These are phyloP conservation scores for Schwanniomyces polymorphus DNA, from an alignment of 805 yeast species.

Conservation along the genomic window DNA sequence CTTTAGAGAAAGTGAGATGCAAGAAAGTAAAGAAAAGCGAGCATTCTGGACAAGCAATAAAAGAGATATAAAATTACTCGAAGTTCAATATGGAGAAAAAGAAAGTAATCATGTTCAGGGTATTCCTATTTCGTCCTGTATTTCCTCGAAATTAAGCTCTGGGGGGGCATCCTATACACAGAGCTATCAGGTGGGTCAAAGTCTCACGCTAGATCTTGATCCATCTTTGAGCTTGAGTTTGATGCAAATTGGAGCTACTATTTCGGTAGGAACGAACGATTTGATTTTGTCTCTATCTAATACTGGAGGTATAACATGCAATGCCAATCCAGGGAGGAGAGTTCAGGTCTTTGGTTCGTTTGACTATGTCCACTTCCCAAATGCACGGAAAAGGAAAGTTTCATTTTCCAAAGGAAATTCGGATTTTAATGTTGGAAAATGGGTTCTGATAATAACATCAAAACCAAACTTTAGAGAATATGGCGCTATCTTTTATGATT, in stretches of 20 bases:
- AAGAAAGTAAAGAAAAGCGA: neutral
- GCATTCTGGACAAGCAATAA: neutral
- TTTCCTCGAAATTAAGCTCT: constrained; percentile 13
- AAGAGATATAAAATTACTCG: constrained; percentile 14
- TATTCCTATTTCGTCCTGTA: constrained; percentile 17
- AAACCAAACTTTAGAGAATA: constrained; percentile 5
- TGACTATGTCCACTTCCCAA: constrained; percentile 11
- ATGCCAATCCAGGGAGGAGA: constrained; percentile 12
- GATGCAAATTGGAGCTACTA: constrained; percentile 6
- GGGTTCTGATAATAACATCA: constrained; percentile 5
- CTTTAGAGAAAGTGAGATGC: constrained; percentile 4
- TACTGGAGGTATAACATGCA: constrained; percentile 16
- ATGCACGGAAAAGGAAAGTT: constrained; percentile 11
- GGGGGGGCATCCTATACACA: constrained; percentile 16
- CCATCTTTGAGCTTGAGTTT: constrained; percentile 5
- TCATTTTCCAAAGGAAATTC: constrained; percentile 2
- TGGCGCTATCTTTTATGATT: constrained; percentile 16
- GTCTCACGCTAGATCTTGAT: constrained; percentile 3
- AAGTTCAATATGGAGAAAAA: constrained; percentile 17
- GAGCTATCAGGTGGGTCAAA: constrained; percentile 9
- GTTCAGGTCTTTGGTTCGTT: constrained; percentile 18
- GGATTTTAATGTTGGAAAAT: constrained; percentile 7
- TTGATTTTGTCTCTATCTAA: constrained; percentile 8
- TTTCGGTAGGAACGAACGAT: constrained; percentile 9
- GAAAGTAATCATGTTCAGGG: neutral